Evolutionary conservation across 441 rosid genomes (phyloP).

Genomic region (Geranium incanum): DNA sequence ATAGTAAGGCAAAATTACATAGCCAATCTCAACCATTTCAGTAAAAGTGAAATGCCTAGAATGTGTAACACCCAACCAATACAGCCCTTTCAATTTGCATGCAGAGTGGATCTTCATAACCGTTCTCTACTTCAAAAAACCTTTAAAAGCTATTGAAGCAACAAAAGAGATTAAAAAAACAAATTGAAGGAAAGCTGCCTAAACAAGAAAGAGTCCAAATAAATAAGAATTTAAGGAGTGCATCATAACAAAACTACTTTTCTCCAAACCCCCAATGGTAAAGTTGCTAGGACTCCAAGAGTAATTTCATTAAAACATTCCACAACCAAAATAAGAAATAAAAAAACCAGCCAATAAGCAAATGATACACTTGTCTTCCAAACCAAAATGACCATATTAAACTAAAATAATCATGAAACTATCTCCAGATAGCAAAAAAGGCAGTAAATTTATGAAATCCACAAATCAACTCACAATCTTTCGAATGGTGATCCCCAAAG

Average conservation of each 20-base stretch:
- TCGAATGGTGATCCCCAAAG: conserved; percentile 48
- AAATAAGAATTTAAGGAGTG: too few species aligned
- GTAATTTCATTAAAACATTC: too few species aligned
- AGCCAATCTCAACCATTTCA: neutral
- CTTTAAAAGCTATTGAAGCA: neutral
- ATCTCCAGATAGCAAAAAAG: neutral
- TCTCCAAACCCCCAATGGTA: too few species aligned
- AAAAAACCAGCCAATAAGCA: neutral
- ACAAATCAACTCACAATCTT: conserved; percentile 62
- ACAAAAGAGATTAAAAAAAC: too few species aligned
- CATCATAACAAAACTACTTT: too few species aligned
- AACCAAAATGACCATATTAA: neutral
- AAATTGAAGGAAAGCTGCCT: too few species aligned
- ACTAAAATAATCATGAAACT: neutral
- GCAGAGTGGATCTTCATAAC: neutral
- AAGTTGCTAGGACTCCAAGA: too few species aligned
- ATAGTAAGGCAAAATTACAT: neutral
- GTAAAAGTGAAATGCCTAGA: neutral
- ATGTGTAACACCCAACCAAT: neutral
- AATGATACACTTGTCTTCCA: neutral
- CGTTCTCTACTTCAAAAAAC: neutral
- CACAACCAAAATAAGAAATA: neutral
- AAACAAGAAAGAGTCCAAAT: too few species aligned
- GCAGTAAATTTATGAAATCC: neutral
- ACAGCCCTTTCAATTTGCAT: neutral